Conservation (phyloP, 2,329 filamentous ascomycete genomes). For the Claviceps paspali region DNA sequence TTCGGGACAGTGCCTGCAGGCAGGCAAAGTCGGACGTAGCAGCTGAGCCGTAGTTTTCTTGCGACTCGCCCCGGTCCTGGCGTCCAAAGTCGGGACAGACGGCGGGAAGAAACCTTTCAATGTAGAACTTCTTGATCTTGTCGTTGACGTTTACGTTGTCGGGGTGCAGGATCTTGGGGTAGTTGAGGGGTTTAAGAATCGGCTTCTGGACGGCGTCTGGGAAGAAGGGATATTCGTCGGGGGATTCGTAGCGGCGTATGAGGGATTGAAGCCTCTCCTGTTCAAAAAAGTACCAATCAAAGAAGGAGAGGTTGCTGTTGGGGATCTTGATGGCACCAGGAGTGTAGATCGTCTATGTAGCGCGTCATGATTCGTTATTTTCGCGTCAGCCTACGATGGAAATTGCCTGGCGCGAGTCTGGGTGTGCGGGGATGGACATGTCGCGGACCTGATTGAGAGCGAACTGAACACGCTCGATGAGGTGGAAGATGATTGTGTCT, state of each 20-base stretch:
- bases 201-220: conserved; percentile 62
- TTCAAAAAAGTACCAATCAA: conserved; percentile 86
- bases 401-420: background rate
- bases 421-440: conserved; percentile 1
- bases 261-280: conserved; percentile 85
- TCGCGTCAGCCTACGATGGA: background rate
- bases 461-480: conserved; percentile 97
- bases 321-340: conserved; percentile 71
- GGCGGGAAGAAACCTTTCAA: conserved; percentile 64
- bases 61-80: conserved; percentile 64
- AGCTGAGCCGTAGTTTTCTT: conserved; percentile 90
- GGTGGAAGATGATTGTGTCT: conserved; percentile 92
- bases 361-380: background rate
- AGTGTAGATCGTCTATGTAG: conserved; percentile 59
- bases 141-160: conserved; percentile 87
- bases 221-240: conserved; percentile 97
- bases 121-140: conserved; percentile 75
- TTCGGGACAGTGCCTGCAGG: conserved; percentile 73
- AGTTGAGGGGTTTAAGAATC: conserved; percentile 75
- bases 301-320: conserved; percentile 57
- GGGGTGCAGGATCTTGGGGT: conserved; percentile 72
- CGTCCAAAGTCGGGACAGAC: conserved; percentile 68
- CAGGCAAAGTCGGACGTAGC: conserved; percentile 84
- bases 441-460: conserved; percentile 51
- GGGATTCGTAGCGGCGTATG: conserved; percentile 87